phyloP scores from a whole-genome alignment of 768 basidiomycete species.

The Candolleomyces eurysporus region DNA sequence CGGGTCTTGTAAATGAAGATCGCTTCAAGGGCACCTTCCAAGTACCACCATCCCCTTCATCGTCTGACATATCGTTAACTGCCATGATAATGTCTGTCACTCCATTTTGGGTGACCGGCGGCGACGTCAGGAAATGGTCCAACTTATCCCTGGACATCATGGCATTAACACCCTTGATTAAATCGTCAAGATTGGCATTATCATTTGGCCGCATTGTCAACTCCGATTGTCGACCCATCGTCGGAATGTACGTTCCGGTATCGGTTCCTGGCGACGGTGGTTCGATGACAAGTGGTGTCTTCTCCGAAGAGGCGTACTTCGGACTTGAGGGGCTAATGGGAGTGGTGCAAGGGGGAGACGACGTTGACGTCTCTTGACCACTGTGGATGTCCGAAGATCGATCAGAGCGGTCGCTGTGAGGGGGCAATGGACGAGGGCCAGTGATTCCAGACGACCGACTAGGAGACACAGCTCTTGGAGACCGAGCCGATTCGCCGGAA shows the following conservation, averaged over 20 bases:
- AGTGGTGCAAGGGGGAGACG: slow-evolving; percentile 63
- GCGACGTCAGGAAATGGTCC: slow-evolving; percentile 7
- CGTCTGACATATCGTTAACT: no score
- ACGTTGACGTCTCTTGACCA: slow-evolving; percentile 41
- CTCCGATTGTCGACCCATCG: slow-evolving; percentile 15
- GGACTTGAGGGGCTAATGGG: slow-evolving; percentile 56
- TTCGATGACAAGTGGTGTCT: slow-evolving; percentile 17
- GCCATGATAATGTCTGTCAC: no score
- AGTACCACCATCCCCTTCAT: no score
- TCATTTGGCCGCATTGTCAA: slow-evolving; percentile 22
- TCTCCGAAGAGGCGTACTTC: slow-evolving; percentile 21
- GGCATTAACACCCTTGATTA: slow-evolving; percentile 13
- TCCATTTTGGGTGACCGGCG: no score
- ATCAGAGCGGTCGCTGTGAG: slow-evolving; percentile 31
- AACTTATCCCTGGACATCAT: slow-evolving; percentile 10
- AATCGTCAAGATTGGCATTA: slow-evolving; percentile 16
- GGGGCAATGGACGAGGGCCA: slow-evolving; percentile 29
- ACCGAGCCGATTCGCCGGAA: slow-evolving; percentile 34
- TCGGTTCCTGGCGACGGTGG: slow-evolving; percentile 24
- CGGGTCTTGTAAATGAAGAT: no score
- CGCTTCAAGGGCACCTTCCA: no score
- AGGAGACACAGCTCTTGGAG: slow-evolving; percentile 40
- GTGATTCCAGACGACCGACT: slow-evolving; percentile 28
- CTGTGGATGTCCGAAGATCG: slow-evolving; percentile 35
- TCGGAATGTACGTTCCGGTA: slow-evolving; percentile 9